These are phyloP conservation scores for Verticillium tricorpus DNA, from an alignment of 2,329 filamentous ascomycete species.

Conservation along the genomic window DNA sequence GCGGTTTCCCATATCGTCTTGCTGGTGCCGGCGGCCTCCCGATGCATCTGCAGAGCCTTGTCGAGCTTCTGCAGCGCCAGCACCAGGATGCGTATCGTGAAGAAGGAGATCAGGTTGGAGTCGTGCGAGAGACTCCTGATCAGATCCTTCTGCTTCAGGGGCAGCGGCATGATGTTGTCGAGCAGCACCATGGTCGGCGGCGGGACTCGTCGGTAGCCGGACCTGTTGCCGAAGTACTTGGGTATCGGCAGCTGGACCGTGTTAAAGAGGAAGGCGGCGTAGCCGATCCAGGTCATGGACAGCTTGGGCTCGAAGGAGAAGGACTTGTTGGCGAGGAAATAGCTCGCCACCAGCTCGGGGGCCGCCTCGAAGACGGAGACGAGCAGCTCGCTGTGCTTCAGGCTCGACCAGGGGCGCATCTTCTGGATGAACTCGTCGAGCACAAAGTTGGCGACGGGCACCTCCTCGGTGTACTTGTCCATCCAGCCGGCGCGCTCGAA, in stretches of 20 bases:
- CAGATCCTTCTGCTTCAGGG: constrained; percentile 75
- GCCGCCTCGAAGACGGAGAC: constrained; percentile 73
- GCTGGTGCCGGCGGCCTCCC: constrained; percentile 32
- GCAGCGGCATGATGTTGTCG: constrained; percentile 80
- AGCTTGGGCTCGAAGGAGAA: constrained; percentile 90
- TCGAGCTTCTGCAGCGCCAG: constrained; percentile 75
- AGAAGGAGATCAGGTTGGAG: constrained; percentile 76
- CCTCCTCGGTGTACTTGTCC: constrained; percentile 58
- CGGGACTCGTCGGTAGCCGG: constrained; percentile 60
- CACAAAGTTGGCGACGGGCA: constrained; percentile 74
- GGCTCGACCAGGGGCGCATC: constrained; percentile 77
- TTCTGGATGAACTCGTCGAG: constrained; percentile 74
- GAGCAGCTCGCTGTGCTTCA: constrained; percentile 76
- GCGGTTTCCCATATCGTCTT: constrained; percentile 64
- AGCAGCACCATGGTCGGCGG: constrained; percentile 76
- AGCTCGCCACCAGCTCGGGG: constrained; percentile 84
- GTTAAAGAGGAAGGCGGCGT: constrained; percentile 82
- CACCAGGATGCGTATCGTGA: constrained; percentile 75
- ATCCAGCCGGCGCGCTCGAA: constrained; percentile 68
- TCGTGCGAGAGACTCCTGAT: constrained; percentile 74
- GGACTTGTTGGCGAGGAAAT: constrained; percentile 73
- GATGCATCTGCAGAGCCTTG: constrained; percentile 57
- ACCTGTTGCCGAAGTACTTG: constrained; percentile 61
- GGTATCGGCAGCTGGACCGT: constrained; percentile 73
- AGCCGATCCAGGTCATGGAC: constrained; percentile 91